A percentile compares a stretch with the other conserved stretches of the same genome.
phyloP scores from a whole-genome alignment of 805 yeast species.

The Metschnikowia continentalis region DNA sequence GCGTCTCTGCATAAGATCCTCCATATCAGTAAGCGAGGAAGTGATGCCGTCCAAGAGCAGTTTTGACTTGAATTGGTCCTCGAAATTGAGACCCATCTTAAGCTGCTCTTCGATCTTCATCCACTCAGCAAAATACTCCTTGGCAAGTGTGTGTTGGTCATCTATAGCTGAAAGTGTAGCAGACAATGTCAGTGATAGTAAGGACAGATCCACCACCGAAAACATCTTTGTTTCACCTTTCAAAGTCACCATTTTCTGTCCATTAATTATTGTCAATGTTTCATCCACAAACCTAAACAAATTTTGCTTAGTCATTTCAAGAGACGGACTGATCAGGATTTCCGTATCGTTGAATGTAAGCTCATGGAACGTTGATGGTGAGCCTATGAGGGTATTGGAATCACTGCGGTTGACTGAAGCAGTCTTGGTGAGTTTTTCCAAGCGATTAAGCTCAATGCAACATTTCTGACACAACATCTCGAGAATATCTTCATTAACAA shows the following conservation, averaged over 20 bases:
- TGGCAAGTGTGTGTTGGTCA: not conserved
- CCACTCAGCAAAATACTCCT: not conserved
- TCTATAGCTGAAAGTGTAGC: not conserved
- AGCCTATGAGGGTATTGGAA: not conserved
- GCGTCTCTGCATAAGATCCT: not conserved
- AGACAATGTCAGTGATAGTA: not conserved
- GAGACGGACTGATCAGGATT: conserved; percentile 37
- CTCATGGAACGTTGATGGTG: conserved; percentile 23
- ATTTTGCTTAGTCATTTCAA: conserved; percentile 32
- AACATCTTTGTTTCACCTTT: not conserved
- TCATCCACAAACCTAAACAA: conserved; percentile 22
- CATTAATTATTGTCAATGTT: conserved; percentile 18
- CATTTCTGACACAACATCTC: not conserved
- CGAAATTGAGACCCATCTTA: not conserved
- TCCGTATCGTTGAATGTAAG: conserved; percentile 35
- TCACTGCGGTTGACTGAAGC: not conserved
- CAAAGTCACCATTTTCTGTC: conserved; percentile 5
- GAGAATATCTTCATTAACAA: conserved; percentile 24
- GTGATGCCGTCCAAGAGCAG: not conserved
- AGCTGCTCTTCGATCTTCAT: not conserved
- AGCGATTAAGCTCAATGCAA: not conserved
- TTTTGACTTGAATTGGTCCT: not conserved
- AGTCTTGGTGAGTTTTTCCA: not conserved
- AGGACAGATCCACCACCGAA: not conserved
- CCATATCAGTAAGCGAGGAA: not conserved